Base-by-base conservation (phyloP, 176 grass and related monocot species). In the Tillandsia fasciculata region DNA sequence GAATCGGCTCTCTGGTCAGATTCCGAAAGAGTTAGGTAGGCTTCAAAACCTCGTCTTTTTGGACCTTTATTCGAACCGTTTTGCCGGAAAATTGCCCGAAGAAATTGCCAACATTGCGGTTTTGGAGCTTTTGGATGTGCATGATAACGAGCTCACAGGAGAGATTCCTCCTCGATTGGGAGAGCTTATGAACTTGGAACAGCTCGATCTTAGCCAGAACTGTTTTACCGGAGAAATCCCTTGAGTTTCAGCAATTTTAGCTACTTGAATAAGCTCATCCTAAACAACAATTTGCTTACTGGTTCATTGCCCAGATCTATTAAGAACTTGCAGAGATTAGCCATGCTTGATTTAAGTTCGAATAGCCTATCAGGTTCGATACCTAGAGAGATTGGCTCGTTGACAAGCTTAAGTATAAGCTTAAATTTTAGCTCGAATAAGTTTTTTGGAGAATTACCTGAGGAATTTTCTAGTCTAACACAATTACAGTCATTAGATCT, bases 221-320 rank as follows among this genome's bases (percentile, higher is more conserved):
- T 77, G 72, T 12, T 75, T 96, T 23, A 77, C 82, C 15, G 82
- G 88, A 2, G 87, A 83, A 26, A 84, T 96, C 11, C 91, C 91
- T 70, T 70, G 6, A 91, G 88, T 74, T 91, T 96, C 5, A 88
- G 91, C 48, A 96, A 96, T 71, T 88, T 96, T 81, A 96, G 91
- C 76, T 91, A 96, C 75, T 76, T 96, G 50, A 96, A 96, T 66
- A 96, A 96, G 78, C 91, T 96, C 63, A 96, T 91, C 50, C 76
- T 96, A 15, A 91, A 81, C 48, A 64, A 52, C 61, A 96, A 96
- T 52, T 73, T 59, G 66, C 88, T 96, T 10, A 59, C 80, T 0
- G 91, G 91, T 20, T 29, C 77, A 23, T 52, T 96, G 79, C 88
- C 88, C 0, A 83, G 52, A 66, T 91, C 87, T 17, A 82, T 96